Evolutionary conservation across 2,329 filamentous ascomycete genomes (phyloP).

Genomic region (Colletotrichum magnum): DNA sequence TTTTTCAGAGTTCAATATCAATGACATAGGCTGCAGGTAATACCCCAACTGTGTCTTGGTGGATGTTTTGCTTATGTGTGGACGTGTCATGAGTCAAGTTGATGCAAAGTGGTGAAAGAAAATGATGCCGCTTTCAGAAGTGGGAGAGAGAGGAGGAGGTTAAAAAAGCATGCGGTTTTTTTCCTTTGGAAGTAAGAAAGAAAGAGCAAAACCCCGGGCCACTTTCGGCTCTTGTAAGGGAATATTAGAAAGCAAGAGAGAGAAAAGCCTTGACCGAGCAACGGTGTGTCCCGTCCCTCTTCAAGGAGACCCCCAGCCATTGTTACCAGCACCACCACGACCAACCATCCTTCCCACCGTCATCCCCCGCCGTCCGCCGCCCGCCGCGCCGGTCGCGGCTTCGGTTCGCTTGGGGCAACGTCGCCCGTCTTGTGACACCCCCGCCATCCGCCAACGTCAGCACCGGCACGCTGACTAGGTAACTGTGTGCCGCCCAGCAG

Average conservation of each 20-base stretch:
- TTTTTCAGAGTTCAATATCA: conserved; percentile 1
- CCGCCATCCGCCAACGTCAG: neutral
- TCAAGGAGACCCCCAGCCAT: no score
- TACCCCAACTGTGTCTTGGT: no score
- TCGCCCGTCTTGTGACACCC: conserved; percentile 19
- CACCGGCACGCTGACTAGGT: neutral
- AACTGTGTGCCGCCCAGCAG: no score
- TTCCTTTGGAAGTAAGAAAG: neutral
- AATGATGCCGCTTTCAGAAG: conserved; percentile 19
- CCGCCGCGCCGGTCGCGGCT: neutral
- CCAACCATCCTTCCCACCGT: neutral
- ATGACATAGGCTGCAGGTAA: conserved; percentile 1
- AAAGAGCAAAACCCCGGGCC: no score
- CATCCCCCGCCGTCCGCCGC: neutral
- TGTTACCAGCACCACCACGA: neutral
- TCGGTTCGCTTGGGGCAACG: neutral
- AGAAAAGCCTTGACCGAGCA: no score
- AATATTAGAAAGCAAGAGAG: no score
- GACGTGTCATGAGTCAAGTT: conserved; percentile 29
- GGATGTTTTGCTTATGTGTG: no score
- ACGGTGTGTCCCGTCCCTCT: no score
- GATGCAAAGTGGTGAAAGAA: neutral
- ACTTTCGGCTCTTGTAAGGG: no score
- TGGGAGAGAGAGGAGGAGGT: neutral
- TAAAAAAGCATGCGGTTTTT: conserved; percentile 8